Percentiles rank a stretch among this genome's conserved stretches.
phyloP scores from a whole-genome alignment of 108 stramenopile species.

The Cyclostephanos tholiformis region DNA sequence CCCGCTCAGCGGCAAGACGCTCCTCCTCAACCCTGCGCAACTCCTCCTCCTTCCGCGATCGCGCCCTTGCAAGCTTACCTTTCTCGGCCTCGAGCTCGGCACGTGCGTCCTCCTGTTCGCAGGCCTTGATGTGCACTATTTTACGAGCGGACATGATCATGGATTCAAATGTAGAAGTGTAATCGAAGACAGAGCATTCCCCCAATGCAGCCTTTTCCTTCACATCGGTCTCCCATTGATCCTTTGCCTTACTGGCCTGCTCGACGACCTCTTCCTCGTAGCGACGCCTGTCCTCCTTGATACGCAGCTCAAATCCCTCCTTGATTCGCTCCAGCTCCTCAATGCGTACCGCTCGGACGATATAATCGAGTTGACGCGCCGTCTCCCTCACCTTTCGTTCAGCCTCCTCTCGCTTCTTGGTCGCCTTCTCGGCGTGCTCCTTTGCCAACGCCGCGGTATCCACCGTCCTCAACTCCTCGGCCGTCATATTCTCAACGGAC shows the following conservation, averaged over 20 bases:
- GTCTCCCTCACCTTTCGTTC: constrained; percentile 86
- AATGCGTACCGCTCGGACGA: constrained; percentile 93
- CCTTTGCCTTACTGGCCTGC: constrained; percentile 65
- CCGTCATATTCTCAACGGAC: constrained; percentile 88
- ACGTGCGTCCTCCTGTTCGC: constrained; percentile 64
- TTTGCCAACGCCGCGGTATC: constrained; percentile 78
- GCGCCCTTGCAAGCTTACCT: constrained; percentile 70
- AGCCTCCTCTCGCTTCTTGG: constrained; percentile 92
- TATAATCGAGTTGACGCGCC: constrained; percentile 89
- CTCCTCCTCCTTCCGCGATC: constrained; percentile 75
- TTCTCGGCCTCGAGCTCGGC: constrained; percentile 79
- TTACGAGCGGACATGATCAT: constrained; percentile 72
- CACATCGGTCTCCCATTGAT: constrained; percentile 79
- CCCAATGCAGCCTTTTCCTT: constrained; percentile 63
- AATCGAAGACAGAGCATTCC: constrained; percentile 63
- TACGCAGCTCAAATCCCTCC: constrained; percentile 70
- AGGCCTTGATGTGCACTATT: constrained; percentile 55
- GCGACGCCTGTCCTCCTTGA: constrained; percentile 66
- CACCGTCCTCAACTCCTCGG: constrained; percentile 65
- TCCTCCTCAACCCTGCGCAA: constrained; percentile 58
- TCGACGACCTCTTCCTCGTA: constrained; percentile 79
- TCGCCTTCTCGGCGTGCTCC: constrained; percentile 83
- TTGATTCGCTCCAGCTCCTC: constrained; percentile 92
- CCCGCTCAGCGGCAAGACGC: constrained; percentile 43
- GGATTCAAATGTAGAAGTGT: constrained; percentile 67